These are phyloP conservation scores for Suillus cothurnatus DNA, from an alignment of 768 basidiomycete genomes.

Conservation along the genomic window DNA sequence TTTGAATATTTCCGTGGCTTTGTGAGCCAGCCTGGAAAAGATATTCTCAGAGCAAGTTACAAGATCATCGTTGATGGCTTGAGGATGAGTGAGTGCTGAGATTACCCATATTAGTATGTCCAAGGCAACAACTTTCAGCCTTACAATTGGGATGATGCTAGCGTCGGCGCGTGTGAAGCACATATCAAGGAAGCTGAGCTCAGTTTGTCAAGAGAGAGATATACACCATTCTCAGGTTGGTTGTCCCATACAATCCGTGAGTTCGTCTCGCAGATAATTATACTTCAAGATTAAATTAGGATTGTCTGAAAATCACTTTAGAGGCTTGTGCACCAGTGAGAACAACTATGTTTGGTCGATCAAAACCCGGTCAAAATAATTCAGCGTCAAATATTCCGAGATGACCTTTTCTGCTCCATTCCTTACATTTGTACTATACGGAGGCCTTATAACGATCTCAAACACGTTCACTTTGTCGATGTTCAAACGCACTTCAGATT, in stretches of 20 bases:
- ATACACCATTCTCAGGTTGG: conserved; percentile 17
- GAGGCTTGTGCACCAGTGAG: conserved; percentile 29
- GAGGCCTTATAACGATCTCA: conserved; percentile 11
- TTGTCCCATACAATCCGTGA: conserved; percentile 17
- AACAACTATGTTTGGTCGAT: conserved; percentile 24
- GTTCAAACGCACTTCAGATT: conserved; percentile 14
- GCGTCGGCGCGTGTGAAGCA: conserved; percentile 18
- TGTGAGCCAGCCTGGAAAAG: conserved; percentile 13
- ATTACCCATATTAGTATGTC: background rate
- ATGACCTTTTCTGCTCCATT: background rate
- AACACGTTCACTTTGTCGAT: background rate
- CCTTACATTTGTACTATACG: conserved; percentile 19
- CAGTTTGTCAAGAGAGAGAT: background rate
- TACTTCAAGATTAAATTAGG: background rate
- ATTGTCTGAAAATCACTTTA: conserved; percentile 20
- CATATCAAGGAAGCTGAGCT: conserved; percentile 1
- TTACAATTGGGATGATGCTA: conserved; percentile 20
- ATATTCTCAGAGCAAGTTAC: background rate
- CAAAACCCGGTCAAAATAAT: conserved; percentile 12
- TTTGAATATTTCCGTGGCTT: conserved; percentile 13
- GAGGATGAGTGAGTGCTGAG: conserved; percentile 23
- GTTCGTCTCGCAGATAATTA: background rate
- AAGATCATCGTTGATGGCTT: conserved; percentile 5
- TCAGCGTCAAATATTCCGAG: background rate
- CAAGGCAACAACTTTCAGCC: background rate